Conservation (phyloP, 352 stramenopile genomes). For the Thalassiosira mediterranea region DNA sequence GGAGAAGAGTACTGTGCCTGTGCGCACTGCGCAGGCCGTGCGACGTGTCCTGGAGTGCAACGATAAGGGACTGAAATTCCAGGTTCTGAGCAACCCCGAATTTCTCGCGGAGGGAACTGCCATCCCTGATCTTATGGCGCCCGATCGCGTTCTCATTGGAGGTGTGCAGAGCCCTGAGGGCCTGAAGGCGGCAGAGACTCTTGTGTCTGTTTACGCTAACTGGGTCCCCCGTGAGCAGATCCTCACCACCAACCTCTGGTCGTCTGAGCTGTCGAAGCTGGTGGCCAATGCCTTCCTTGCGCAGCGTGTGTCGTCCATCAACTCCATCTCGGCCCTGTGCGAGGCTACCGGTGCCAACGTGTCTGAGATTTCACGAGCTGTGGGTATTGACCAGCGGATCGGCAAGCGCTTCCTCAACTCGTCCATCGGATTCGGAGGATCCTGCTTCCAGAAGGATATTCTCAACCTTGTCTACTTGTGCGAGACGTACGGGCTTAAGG, state of each 20-base stretch:
- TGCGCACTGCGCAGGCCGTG: slow-evolving; percentile 97
- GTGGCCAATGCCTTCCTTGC: slow-evolving; percentile 99
- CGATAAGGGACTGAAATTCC: slow-evolving; percentile 91
- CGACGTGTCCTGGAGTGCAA: slow-evolving; percentile 94
- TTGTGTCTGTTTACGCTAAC: slow-evolving; percentile 96
- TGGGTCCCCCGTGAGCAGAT: slow-evolving; percentile 96
- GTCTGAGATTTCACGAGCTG: slow-evolving; percentile 94
- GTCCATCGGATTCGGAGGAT: slow-evolving; percentile 98
- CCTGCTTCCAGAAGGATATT: slow-evolving; percentile 99
- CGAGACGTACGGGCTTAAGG: slow-evolving; percentile 95
- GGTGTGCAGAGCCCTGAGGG: slow-evolving; percentile 92
- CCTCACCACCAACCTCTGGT: slow-evolving; percentile 99
- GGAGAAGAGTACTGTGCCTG: slow-evolving; percentile 99
- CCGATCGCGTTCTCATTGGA: slow-evolving; percentile 97
- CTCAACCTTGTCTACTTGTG: slow-evolving; percentile 99
- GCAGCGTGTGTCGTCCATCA: slow-evolving; percentile 99
- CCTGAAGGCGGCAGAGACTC: slow-evolving; percentile 76
- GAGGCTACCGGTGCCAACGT: slow-evolving; percentile 98
- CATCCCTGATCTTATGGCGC: slow-evolving; percentile 93
- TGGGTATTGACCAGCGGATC: slow-evolving; percentile 98
- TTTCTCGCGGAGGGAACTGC: slow-evolving; percentile 99
- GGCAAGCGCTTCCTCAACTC: slow-evolving; percentile 97
- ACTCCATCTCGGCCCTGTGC: slow-evolving; percentile 99
- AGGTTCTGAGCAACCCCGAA: slow-evolving; percentile 99
- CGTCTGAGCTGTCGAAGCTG: slow-evolving; percentile 99